Evolutionary conservation across 345 rosid genomes (phyloP), one percentile per base, ranked within the genome.

Genomic region (Eucalyptus curtisii): DNA sequence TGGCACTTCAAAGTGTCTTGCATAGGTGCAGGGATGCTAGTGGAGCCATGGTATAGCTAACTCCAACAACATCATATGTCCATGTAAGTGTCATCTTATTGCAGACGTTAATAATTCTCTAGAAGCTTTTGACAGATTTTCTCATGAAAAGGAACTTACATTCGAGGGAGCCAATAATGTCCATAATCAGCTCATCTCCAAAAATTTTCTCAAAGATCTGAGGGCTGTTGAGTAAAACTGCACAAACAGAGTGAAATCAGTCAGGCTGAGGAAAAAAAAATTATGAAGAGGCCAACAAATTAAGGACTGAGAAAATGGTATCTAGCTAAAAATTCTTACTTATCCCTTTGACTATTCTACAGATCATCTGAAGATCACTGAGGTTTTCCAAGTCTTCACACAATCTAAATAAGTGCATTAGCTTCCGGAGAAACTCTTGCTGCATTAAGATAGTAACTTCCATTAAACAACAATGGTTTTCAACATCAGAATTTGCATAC

Each of bases 151-250:
- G 47, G 71, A 50, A 90, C 98, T 94, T 94, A 98, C 99, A 95
- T 94, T 97, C 99, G 24, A 98, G 99, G 88, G 98, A 92, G 86
- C 99, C 98, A 55, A 98, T 93, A 86, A 95, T 91, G 90, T 97
- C 96, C 97, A 98, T 94, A 91, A 98, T 94, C 91, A 96, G 91
- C 86, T 95, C 96, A 93, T 97, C 97, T 91, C 95, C 98, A 86
- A 96, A 94, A 86, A 97, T 93, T 92, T 92, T 96, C 90, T 95
- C 98, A 87, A 97, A 95, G 87, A 98, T 94, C 92, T 93, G 96
- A 92, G 93, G 92, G 90, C 93, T 97, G 89, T 96, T 97, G 89
- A 98, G 95, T 89, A 95, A 91, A 92, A 98, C 99, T 98, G 96
- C 87, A 37, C 87, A 68, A 86, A 89, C 79, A 61, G 71, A 90